Conservation (phyloP, 2,329 filamentous ascomycete genomes). For the Verticillium longisporum region DNA sequence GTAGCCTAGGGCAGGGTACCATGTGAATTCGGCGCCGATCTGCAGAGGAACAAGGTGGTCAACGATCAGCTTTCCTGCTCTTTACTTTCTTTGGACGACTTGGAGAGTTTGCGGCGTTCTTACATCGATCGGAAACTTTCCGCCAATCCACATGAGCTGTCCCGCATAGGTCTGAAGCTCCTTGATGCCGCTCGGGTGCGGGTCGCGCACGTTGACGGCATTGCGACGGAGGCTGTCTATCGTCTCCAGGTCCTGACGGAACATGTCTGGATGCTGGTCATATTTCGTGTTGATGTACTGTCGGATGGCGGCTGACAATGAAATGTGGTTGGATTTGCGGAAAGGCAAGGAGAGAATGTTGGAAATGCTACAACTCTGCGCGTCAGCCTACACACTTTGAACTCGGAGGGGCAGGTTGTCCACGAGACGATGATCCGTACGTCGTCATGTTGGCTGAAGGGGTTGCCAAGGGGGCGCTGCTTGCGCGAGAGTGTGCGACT, state of each 20-base stretch:
- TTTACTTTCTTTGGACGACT: slow-evolving; percentile 1
- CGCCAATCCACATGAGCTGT: slow-evolving; percentile 86
- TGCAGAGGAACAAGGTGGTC: slow-evolving; percentile 22
- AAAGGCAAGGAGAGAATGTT: slow-evolving; percentile 79
- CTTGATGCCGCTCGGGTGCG: slow-evolving; percentile 77
- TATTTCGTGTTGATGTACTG: slow-evolving; percentile 97
- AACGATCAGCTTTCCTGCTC: slow-evolving; percentile 1
- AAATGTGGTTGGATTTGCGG: slow-evolving; percentile 73
- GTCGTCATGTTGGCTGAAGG: slow-evolving; percentile 15
- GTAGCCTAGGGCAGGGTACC: slow-evolving; percentile 91
- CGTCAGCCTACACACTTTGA: neutral
- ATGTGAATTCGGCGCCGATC: slow-evolving; percentile 92
- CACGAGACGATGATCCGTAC: slow-evolving; percentile 12
- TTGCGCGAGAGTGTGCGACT: neutral
- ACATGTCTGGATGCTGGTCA: slow-evolving; percentile 98
- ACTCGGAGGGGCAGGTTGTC: neutral
- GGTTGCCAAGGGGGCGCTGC: neutral
- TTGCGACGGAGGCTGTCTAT: slow-evolving; percentile 79
- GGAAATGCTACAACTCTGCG: slow-evolving; percentile 18
- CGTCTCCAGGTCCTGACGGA: slow-evolving; percentile 74
- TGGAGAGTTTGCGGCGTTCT: slow-evolving; percentile 15
- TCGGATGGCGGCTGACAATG: slow-evolving; percentile 75
- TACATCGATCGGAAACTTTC: slow-evolving; percentile 95
- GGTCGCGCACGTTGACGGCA: slow-evolving; percentile 83
- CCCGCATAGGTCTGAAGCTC: slow-evolving; percentile 89